A percentile compares a stretch with the other conserved stretches of the same genome.
These are phyloP conservation scores for Ceratorhiza oryzae-sativae DNA, from an alignment of 1,284 basidiomycete genomes.

Conservation along the genomic window DNA sequence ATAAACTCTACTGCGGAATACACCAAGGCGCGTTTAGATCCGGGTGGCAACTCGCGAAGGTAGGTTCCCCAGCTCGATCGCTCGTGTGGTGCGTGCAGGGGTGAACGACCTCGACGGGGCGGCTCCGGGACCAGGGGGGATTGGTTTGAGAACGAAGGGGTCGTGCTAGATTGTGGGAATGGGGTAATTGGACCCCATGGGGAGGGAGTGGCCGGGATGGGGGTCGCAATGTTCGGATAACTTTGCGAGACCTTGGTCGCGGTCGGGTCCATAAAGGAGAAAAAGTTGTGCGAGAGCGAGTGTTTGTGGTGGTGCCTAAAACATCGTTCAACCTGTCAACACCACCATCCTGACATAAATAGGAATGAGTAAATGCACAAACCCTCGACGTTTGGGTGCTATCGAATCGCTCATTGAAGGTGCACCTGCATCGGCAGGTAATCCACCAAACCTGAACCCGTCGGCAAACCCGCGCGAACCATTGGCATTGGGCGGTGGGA, in stretches of 20 bases:
- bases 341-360: constrained; percentile 39
- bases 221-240: constrained; percentile 10
- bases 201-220: constrained; percentile 16
- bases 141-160: constrained; percentile 33
- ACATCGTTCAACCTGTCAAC: constrained; percentile 51
- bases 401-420: constrained; percentile 44
- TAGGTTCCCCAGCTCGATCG: constrained; percentile 45
- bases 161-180: constrained; percentile 38
- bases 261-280: constrained; percentile 78
- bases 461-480: constrained; percentile 55
- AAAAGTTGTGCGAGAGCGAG: constrained; percentile 92
- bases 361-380: neutral
- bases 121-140: constrained; percentile 31
- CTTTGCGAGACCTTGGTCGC: neutral
- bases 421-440: constrained; percentile 46
- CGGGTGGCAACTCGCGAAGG: constrained; percentile 49
- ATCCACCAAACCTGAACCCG: constrained; percentile 70
- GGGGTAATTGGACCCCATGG: constrained; percentile 39
- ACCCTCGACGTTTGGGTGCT: constrained; percentile 41
- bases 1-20: constrained; percentile 56
- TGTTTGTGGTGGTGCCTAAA: constrained; percentile 86
- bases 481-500: constrained; percentile 49
- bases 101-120: constrained; percentile 39
- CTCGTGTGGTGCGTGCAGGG: constrained; percentile 44
- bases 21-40: constrained; percentile 51